Percentiles rank a stretch among this genome's conserved stretches.
Conservation (phyloP, 768 basidiomycete genomes). For the Boletus rex-veris region DNA sequence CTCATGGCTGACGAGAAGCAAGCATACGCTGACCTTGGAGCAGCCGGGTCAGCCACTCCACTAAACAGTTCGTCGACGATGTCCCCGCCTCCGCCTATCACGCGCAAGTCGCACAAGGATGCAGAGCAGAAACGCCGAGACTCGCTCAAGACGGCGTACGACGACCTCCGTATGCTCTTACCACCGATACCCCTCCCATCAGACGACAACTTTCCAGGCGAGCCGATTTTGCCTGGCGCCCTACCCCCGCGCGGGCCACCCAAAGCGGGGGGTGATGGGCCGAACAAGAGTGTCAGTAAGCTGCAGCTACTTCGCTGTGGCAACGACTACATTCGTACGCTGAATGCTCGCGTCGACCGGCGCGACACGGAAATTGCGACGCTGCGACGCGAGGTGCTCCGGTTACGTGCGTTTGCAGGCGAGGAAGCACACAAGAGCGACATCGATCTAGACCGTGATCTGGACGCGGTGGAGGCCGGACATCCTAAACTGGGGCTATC, state of each 20-base stretch:
- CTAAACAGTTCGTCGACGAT: slow-evolving; percentile 24
- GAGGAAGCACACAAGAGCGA: slow-evolving; percentile 21
- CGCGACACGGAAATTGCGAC: slow-evolving; percentile 73
- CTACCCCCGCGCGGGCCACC: slow-evolving; percentile 89
- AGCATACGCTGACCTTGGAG: slow-evolving; percentile 2
- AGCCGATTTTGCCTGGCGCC: slow-evolving; percentile 80
- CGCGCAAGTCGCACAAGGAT: slow-evolving; percentile 88
- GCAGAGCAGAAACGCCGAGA: slow-evolving; percentile 98
- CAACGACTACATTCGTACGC: slow-evolving; percentile 79
- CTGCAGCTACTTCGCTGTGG: slow-evolving; percentile 87
- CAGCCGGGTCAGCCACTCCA: slow-evolving; percentile 35
- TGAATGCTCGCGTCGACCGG: slow-evolving; percentile 74
- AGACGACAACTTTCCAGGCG: slow-evolving; percentile 65
- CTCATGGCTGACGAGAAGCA: not conserved
- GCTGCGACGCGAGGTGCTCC: slow-evolving; percentile 62
- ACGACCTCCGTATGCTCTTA: slow-evolving; percentile 75
- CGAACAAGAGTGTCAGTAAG: slow-evolving; percentile 93
- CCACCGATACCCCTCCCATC: slow-evolving; percentile 86
- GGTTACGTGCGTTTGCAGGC: slow-evolving; percentile 44
- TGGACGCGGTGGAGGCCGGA: slow-evolving; percentile 28
- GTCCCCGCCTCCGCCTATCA: slow-evolving; percentile 41
- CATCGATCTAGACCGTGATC: slow-evolving; percentile 28
- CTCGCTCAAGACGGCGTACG: slow-evolving; percentile 91
- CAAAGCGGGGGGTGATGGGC: slow-evolving; percentile 81
- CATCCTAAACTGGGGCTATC: slow-evolving; percentile 19